Percentiles rank a stretch among this genome's conserved stretches.
Conservation (phyloP, 2,329 filamentous ascomycete species). For the Lasiodiplodia theobromae region DNA sequence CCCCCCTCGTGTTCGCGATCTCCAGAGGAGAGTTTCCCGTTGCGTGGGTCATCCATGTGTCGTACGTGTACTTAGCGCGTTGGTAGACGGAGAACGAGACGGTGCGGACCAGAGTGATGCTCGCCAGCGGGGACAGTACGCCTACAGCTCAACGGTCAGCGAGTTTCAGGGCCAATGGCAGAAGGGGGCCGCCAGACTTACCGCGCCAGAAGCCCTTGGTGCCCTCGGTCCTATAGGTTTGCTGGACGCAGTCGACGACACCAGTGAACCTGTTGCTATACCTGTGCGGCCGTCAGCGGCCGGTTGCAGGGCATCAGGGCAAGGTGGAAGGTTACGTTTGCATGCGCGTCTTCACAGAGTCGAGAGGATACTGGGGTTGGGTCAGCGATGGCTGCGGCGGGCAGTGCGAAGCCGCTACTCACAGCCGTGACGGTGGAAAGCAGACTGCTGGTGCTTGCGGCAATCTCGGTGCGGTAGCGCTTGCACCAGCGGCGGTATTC, state of each 20-base stretch:
- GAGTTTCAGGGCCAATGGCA: slow-evolving; percentile 28
- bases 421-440: slow-evolving; percentile 78
- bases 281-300: slow-evolving; percentile 33
- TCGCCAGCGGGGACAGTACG: slow-evolving; percentile 80
- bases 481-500: slow-evolving; percentile 66
- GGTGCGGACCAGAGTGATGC: slow-evolving; percentile 78
- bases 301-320: slow-evolving; percentile 2
- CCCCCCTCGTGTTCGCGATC: slow-evolving; percentile 73
- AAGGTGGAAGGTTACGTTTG: slow-evolving; percentile 63
- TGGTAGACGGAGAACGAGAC: slow-evolving; percentile 83
- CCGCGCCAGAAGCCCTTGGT: slow-evolving; percentile 59
- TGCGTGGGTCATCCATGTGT: slow-evolving; percentile 69
- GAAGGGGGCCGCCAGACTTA: slow-evolving; percentile 48
- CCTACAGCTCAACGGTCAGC: slow-evolving; percentile 53
- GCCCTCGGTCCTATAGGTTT: slow-evolving; percentile 71
- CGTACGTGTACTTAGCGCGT: slow-evolving; percentile 75
- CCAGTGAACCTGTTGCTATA: slow-evolving; percentile 72
- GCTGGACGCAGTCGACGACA: slow-evolving; percentile 75
- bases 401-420: slow-evolving; percentile 36
- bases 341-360: slow-evolving; percentile 90
- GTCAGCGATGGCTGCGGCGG: slow-evolving; percentile 35
- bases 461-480: slow-evolving; percentile 80
- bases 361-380: slow-evolving; percentile 71
- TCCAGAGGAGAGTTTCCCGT: slow-evolving; percentile 75
- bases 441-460: slow-evolving; percentile 78